phyloP scores from a whole-genome alignment of 75 land plant genomes.

The Sequoiadendron giganteum region DNA sequence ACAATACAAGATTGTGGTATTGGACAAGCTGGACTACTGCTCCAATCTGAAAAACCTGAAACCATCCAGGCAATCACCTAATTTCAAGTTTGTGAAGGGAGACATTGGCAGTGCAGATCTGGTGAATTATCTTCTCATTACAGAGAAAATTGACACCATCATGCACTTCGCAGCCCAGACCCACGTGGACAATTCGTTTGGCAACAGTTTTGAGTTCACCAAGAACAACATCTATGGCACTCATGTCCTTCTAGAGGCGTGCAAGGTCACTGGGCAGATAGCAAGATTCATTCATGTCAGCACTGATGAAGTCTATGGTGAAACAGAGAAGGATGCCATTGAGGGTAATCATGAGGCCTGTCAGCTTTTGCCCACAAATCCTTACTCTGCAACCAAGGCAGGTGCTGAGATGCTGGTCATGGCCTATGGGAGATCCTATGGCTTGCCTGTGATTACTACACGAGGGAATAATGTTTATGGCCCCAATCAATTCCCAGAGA shows the following conservation, averaged over 20 bases:
- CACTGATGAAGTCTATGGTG: conserved; percentile 76
- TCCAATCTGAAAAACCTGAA: conserved; percentile 66
- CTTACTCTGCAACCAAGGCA: conserved; percentile 73
- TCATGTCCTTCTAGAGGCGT: conserved; percentile 74
- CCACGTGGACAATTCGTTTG: conserved; percentile 78
- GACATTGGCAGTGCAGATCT: conserved; percentile 83
- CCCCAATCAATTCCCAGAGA: conserved; percentile 79
- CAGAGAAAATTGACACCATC: conserved; percentile 71
- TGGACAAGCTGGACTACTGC: conserved; percentile 82
- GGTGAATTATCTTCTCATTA: conserved; percentile 67
- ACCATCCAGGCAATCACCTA: conserved; percentile 48
- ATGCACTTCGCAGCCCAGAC: conserved; percentile 86
- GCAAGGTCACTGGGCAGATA: conserved; percentile 65
- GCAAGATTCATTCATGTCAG: conserved; percentile 71
- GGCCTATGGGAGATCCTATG: conserved; percentile 82
- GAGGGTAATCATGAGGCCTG: conserved; percentile 74
- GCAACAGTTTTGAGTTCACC: conserved; percentile 74
- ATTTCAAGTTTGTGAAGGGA: conserved; percentile 80
- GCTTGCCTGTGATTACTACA: conserved; percentile 70
- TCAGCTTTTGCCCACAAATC: conserved; percentile 69
- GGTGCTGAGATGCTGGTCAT: conserved; percentile 82
- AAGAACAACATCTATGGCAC: conserved; percentile 83
- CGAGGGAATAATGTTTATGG: conserved; percentile 81
- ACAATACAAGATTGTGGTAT: conserved; percentile 70
- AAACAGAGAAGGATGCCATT: conserved; percentile 71